Conservation (phyloP, 139 green algal genomes). For the Penium margaritaceum region DNA sequence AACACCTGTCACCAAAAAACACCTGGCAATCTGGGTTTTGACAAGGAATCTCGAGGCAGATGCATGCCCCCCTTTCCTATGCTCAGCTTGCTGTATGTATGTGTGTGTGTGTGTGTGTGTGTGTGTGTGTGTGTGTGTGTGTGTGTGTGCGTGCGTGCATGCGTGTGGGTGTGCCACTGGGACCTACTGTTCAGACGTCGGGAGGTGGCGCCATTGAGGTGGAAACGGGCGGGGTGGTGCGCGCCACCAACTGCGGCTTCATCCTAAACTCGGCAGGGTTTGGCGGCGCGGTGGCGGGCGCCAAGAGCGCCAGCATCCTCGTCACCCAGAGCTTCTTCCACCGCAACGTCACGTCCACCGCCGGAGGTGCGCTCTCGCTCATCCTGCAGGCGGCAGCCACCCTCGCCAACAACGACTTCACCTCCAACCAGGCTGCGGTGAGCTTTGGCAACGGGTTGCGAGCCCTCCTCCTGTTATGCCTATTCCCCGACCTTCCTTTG, state of each 20-base stretch:
- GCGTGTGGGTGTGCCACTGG: no score
- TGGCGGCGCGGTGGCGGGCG: not conserved
- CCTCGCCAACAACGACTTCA: conserved; percentile 8
- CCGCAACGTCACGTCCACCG: conserved; percentile 3
- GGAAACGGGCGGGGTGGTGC: not conserved
- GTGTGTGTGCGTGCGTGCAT: no score
- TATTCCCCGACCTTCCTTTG: not conserved
- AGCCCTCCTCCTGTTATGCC: not conserved
- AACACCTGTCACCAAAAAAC: no score
- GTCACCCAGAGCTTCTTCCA: not conserved
- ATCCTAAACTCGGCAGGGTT: conserved; percentile 10
- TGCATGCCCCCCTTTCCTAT: no score
- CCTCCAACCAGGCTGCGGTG: conserved; percentile 1
- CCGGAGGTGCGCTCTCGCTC: not conserved
- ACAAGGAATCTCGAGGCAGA: no score
- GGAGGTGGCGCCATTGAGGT: not conserved
- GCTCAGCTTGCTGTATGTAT: no score
- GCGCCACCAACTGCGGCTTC: not conserved
- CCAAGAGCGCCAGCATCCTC: not conserved
- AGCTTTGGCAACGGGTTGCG: not conserved
- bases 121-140: no score
- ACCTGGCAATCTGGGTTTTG: no score
- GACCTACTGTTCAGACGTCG: no score
- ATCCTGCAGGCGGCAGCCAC: not conserved
- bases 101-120: no score